Evolutionary conservation across 2,329 filamentous ascomycete species (phyloP).

Genomic region (Epichloe uncinata): DNA sequence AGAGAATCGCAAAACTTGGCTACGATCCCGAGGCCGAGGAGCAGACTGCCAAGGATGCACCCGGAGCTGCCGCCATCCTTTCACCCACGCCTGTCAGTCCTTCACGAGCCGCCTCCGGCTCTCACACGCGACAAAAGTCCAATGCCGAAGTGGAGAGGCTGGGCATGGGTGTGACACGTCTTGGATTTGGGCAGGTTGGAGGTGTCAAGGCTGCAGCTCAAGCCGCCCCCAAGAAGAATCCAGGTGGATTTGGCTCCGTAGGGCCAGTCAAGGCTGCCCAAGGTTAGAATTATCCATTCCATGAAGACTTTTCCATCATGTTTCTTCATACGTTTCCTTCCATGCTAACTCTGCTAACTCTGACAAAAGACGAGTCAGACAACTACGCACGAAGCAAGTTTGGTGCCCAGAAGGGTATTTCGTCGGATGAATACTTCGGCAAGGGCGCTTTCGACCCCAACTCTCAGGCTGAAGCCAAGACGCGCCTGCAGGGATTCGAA

Average conservation of each 20-base stretch:
- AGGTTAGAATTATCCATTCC: constrained; percentile 35
- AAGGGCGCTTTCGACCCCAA: constrained; percentile 74
- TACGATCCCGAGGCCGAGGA: constrained; percentile 88
- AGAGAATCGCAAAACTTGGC: constrained; percentile 86
- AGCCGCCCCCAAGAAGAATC: constrained; percentile 53
- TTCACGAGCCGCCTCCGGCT: constrained; percentile 40
- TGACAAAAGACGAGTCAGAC: constrained; percentile 53
- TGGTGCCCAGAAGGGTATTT: constrained; percentile 86
- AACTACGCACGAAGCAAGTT: constrained; percentile 81
- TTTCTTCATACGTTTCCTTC: background rate
- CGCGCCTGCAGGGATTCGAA: constrained; percentile 80
- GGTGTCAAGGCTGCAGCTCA: constrained; percentile 42
- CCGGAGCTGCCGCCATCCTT: constrained; percentile 48
- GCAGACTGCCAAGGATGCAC: constrained; percentile 32
- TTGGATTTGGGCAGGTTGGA: constrained; percentile 81
- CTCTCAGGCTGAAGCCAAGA: constrained; percentile 74
- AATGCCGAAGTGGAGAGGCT: constrained; percentile 75
- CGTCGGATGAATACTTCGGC: constrained; percentile 95
- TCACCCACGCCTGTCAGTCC: constrained; percentile 66
- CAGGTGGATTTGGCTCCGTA: constrained; percentile 77
- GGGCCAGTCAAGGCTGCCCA: constrained; percentile 58
- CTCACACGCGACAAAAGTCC: constrained; percentile 44
- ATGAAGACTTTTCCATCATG: too few relatives aligned
- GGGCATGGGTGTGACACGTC: constrained; percentile 73
- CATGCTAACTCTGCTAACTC: background rate